Conservation (phyloP, 495 filamentous ascomycete species). For the Lasiosphaeria hispida region DNA sequence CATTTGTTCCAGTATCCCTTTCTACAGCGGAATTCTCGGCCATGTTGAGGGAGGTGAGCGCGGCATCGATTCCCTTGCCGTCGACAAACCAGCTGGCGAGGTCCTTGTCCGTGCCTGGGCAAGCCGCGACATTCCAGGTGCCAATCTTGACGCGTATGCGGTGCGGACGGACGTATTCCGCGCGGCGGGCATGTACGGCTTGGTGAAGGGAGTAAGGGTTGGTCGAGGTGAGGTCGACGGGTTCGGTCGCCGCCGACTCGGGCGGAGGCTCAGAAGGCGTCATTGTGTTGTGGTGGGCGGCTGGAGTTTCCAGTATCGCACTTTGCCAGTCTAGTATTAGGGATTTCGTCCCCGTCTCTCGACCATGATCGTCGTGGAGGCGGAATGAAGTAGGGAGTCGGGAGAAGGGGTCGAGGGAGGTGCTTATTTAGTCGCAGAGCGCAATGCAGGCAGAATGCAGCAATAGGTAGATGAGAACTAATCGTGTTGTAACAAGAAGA, state of each 20-base stretch:
- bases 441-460: too few relatives aligned
- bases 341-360: too few relatives aligned
- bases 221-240: slow-evolving; percentile 35
- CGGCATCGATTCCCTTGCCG: slow-evolving; percentile 64
- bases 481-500: not conserved
- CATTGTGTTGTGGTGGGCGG: slow-evolving; percentile 18
- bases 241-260: slow-evolving; percentile 33
- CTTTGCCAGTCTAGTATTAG: too few relatives aligned
- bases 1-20: slow-evolving; percentile 17
- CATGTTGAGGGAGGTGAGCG: slow-evolving; percentile 52
- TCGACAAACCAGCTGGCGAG: slow-evolving; percentile 81
- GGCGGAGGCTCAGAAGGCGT: slow-evolving; percentile 27
- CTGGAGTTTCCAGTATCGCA: too few relatives aligned
- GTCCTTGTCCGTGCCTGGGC: slow-evolving; percentile 79
- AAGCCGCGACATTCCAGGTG: slow-evolving; percentile 90
- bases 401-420: too few relatives aligned
- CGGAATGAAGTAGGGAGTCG: too few relatives aligned
- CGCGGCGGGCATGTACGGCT: slow-evolving; percentile 64
- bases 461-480: too few relatives aligned
- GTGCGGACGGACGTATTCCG: slow-evolving; percentile 71
- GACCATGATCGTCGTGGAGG: too few relatives aligned
- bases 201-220: slow-evolving; percentile 47
- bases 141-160: slow-evolving; percentile 81
- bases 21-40: slow-evolving; percentile 28
- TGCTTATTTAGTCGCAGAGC: too few relatives aligned